A percentile compares a stretch with the other conserved stretches of the same genome.
Conservation (phyloP, 73 alveolate genomes). For the Blepharisma stoltei region DNA sequence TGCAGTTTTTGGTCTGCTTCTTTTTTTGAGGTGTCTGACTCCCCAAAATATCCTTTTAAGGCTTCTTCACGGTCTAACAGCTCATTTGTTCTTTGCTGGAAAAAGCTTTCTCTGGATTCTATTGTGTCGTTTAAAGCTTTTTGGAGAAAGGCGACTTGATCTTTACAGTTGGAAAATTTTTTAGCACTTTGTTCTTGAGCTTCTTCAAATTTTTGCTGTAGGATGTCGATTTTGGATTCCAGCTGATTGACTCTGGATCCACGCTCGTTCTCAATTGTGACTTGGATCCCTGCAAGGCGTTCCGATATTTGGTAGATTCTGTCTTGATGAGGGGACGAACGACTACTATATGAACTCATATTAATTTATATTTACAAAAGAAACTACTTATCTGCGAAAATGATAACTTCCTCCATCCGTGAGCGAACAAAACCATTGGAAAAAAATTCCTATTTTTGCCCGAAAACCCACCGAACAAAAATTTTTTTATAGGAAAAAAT, state of each 20-base stretch:
- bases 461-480: too few species aligned
- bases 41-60: constrained; percentile 41
- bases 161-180: constrained; percentile 29
- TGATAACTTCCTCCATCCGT: too few species aligned
- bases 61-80: constrained; percentile 45
- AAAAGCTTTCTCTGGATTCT: constrained; percentile 35
- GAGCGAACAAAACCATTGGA: too few species aligned
- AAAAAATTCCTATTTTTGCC: too few species aligned
- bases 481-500: too few species aligned
- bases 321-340: neutral
- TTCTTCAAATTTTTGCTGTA: neutral
- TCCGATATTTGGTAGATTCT: constrained; percentile 18
- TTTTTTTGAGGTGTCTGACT: constrained; percentile 41
- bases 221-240: neutral
- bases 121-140: constrained; percentile 42
- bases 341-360: too few species aligned
- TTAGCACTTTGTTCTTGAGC: constrained; percentile 25
- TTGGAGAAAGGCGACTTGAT: constrained; percentile 40
- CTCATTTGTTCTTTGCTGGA: constrained; percentile 42
- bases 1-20: constrained; percentile 39
- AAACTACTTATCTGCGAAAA: too few species aligned
- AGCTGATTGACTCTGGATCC: neutral
- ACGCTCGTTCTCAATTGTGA: neutral
- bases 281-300: neutral
- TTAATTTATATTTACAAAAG: too few species aligned